Percentiles rank a stretch among this genome's conserved stretches.
These are phyloP conservation scores for Mollisiaceae sp. DNA, from an alignment of 2,329 filamentous ascomycete genomes.

Conservation along the genomic window DNA sequence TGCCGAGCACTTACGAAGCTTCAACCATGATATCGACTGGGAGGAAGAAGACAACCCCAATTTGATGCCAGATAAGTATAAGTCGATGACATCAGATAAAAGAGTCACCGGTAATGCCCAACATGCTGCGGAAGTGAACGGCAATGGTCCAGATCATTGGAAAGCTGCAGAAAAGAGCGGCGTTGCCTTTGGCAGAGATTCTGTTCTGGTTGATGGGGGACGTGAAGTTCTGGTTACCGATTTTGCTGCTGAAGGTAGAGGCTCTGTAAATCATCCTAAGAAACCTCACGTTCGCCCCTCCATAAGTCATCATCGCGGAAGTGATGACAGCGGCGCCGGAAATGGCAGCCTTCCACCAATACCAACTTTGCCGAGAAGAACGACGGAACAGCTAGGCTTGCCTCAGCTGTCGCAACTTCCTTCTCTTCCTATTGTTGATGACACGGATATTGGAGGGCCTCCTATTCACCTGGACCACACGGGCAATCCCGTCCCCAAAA, in stretches of 20 bases:
- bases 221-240: conserved; percentile 74
- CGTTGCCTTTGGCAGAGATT: conserved; percentile 70
- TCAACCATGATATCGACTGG: conserved; percentile 73
- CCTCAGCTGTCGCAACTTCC: conserved; percentile 72
- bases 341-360: conserved; percentile 63
- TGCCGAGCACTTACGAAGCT: conserved; percentile 65
- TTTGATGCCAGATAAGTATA: conserved; percentile 51
- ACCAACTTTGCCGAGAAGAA: conserved; percentile 61
- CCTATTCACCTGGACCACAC: conserved; percentile 60
- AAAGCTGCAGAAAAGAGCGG: conserved; percentile 66
- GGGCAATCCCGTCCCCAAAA: conserved; percentile 52
- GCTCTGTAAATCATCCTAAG: conserved; percentile 59
- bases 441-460: conserved; percentile 83
- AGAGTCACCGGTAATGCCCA: conserved; percentile 64
- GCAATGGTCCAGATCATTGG: conserved; percentile 79
- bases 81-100: conserved; percentile 50
- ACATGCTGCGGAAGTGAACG: conserved; percentile 74
- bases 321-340: conserved; percentile 40
- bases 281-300: conserved; percentile 45
- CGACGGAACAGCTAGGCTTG: conserved; percentile 71
- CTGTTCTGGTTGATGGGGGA: conserved; percentile 66
- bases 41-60: conserved; percentile 44
- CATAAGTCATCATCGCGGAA: conserved; percentile 19
- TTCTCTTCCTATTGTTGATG: conserved; percentile 71
- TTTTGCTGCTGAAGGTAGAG: conserved; percentile 67